phyloP scores from a whole-genome alignment of 2,329 filamentous ascomycete species.

The Beauveria sp. region DNA sequence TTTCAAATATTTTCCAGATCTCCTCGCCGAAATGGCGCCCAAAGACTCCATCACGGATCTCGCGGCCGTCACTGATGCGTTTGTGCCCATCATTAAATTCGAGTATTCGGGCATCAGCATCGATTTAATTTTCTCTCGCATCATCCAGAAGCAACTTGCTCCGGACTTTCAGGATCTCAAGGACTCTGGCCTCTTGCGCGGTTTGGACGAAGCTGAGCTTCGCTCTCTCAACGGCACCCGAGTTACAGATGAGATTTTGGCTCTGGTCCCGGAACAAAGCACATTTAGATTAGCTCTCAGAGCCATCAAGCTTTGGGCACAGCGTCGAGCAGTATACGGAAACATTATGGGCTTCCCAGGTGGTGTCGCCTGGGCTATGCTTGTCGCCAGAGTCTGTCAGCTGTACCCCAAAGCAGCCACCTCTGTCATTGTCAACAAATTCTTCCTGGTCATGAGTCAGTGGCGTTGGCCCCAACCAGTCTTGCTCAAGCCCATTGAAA shows the following conservation, averaged over 20 bases:
- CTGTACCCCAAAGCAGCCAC: conserved; percentile 89
- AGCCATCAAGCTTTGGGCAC: conserved; percentile 94
- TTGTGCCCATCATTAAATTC: conserved; percentile 96
- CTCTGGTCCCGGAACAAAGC: conserved; percentile 79
- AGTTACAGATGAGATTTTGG: conserved; percentile 87
- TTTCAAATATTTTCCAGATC: conserved; percentile 77
- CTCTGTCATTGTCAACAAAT: conserved; percentile 83
- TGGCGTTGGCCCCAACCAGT: conserved; percentile 97
- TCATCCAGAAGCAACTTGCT: conserved; percentile 64
- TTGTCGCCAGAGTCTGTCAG: conserved; percentile 92
- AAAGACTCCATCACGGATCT: conserved; percentile 77
- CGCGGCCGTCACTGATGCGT: conserved; percentile 79
- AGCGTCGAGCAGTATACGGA: conserved; percentile 84
- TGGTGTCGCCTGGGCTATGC: conserved; percentile 96
- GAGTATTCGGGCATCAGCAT: conserved; percentile 88
- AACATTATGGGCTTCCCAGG: conserved; percentile 96
- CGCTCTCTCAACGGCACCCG: conserved; percentile 89
- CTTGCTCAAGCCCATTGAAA: conserved; percentile 79
- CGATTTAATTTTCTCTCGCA: conserved; percentile 81
- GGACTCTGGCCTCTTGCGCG: conserved; percentile 77
- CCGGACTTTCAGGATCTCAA: conserved; percentile 61
- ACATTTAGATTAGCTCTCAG: conserved; percentile 85
- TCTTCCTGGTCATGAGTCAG: conserved; percentile 83
- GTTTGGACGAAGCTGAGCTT: conserved; percentile 78
- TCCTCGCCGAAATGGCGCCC: conserved; percentile 69